Evolutionary conservation across 2,329 filamentous ascomycete genomes (phyloP), one percentile per base, ranked within the genome.

Genomic region (Raffaelea deltoideospora): DNA sequence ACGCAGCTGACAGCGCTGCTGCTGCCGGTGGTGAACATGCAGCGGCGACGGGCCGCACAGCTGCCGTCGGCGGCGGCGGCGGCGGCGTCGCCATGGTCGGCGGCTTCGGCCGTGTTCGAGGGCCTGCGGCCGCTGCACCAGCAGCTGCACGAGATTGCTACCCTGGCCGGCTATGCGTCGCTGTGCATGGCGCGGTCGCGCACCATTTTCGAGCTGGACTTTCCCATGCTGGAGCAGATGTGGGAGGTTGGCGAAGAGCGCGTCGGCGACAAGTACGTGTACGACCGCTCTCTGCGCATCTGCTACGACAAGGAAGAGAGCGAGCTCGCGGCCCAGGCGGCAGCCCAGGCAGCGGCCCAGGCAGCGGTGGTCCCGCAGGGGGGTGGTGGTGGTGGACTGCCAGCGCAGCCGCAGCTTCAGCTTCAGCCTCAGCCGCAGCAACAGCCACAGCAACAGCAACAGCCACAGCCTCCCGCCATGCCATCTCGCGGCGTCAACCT

Each of bases 1-100:
- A 47, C 50, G 2, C 49, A 53, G 38, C 46, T 54, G 3, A 45
- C 50, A 5, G 39, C 46, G 10, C 43, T 62, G 26, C 51, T 64
- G 27, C 45, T 60, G 19, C 59, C 60, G 2, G 24, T 61, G 6
- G 23, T 58, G 29, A 47, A 48, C 20, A 29, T 56, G 27, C 45
- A 54, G 41, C 49, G 53, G n/a, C n/a, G n/a, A n/a, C n/a, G n/a
- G n/a, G n/a, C n/a, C 33, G 14, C 28, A 14, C 22, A 34, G 37
- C 21, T 15, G 17, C 18, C 29, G 26, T 11, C 18, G 18, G 18
- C 13, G 5, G 4, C 21, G 17, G 5, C 22, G 18, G 20, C 26
- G 9, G 29, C 17, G 9, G 10, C 36, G 26, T 27, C 21, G 26
- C 37, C 43, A 23, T 20, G 47, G 27, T 39, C 54, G 19, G 39